Percentiles rank a stretch among this genome's conserved stretches.
phyloP scores from a whole-genome alignment of 352 stramenopile species.

The Phytophthora cactorum region DNA sequence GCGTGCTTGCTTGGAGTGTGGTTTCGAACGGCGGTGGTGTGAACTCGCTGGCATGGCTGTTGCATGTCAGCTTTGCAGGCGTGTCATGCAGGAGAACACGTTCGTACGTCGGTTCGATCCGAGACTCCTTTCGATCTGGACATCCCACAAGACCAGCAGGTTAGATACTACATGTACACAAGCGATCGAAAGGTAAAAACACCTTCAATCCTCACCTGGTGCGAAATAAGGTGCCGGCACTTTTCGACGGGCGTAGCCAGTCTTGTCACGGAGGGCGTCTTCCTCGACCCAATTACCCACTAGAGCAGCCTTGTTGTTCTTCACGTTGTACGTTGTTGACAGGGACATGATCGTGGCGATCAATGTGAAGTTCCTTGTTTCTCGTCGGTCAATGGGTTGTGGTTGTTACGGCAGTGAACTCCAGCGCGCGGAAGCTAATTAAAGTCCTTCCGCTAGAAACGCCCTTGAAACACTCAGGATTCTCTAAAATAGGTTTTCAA shows the following conservation, averaged over 20 bases:
- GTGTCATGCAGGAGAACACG: conserved; percentile 56
- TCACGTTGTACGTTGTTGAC: conserved; percentile 83
- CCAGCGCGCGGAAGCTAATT: conserved; percentile 9
- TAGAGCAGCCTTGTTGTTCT: conserved; percentile 75
- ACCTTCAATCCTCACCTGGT: conserved; percentile 27
- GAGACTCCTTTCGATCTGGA: conserved; percentile 50
- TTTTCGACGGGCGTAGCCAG: conserved; percentile 65
- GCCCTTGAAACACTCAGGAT: conserved; percentile 2
- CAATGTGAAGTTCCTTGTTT: not conserved
- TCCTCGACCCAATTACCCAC: conserved; percentile 90
- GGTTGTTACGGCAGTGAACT: not conserved
- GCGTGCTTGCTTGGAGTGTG: conserved; percentile 57
- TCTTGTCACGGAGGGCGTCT: conserved; percentile 63
- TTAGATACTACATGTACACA: not conserved
- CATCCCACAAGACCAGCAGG: not conserved
- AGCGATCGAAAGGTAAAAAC: not conserved
- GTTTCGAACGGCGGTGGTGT: conserved; percentile 54
- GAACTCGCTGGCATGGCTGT: conserved; percentile 38
- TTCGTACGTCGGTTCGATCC: conserved; percentile 52
- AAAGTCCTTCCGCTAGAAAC: conserved; percentile 20
- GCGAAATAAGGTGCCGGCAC: conserved; percentile 45
- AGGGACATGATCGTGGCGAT: conserved; percentile 29
- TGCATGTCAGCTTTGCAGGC: conserved; percentile 29
- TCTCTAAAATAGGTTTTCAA: conserved; percentile 29
- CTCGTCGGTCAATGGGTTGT: conserved; percentile 16